These are phyloP conservation scores for Beauveria pseudobassiana DNA, from an alignment of 2,329 filamentous ascomycete species.

Conservation along the genomic window DNA sequence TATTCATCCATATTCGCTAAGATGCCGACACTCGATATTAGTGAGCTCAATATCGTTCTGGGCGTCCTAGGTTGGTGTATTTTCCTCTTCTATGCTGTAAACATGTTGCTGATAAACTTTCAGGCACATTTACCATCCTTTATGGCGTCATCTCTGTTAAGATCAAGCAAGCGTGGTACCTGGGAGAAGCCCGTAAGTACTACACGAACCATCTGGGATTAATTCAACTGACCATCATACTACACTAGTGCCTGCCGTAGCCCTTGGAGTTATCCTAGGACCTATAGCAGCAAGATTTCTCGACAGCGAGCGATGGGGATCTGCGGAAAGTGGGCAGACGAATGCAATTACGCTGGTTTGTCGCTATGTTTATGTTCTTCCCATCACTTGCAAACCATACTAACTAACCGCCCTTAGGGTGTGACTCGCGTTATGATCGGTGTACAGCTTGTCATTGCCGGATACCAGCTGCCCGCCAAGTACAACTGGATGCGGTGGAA, in stretches of 20 bases:
- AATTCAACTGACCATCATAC: neutral
- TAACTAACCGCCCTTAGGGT: constrained; percentile 21
- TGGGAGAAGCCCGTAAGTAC: constrained; percentile 45
- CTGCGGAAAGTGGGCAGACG: constrained; percentile 22
- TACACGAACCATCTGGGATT: neutral
- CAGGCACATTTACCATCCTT: constrained; percentile 37
- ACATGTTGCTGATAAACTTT: neutral
- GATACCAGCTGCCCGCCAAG: constrained; percentile 52
- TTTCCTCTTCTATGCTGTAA: no score
- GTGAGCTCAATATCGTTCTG: constrained; percentile 45
- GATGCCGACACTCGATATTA: constrained; percentile 32
- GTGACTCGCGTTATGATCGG: constrained; percentile 52
- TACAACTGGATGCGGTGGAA: constrained; percentile 43
- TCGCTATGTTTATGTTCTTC: neutral
- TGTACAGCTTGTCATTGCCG: constrained; percentile 55
- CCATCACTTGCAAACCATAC: neutral
- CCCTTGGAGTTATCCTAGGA: constrained; percentile 46
- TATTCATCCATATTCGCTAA: neutral
- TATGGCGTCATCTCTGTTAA: constrained; percentile 45
- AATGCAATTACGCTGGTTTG: constrained; percentile 32
- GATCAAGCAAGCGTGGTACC: constrained; percentile 45
- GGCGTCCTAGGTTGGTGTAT: constrained; percentile 30
- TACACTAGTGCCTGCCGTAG: constrained; percentile 45
- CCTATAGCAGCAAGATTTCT: constrained; percentile 48
- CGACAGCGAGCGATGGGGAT: constrained; percentile 34